Evolutionary conservation across 2,329 filamentous ascomycete species (phyloP).

Genomic region (Exophiala oligosperma): DNA sequence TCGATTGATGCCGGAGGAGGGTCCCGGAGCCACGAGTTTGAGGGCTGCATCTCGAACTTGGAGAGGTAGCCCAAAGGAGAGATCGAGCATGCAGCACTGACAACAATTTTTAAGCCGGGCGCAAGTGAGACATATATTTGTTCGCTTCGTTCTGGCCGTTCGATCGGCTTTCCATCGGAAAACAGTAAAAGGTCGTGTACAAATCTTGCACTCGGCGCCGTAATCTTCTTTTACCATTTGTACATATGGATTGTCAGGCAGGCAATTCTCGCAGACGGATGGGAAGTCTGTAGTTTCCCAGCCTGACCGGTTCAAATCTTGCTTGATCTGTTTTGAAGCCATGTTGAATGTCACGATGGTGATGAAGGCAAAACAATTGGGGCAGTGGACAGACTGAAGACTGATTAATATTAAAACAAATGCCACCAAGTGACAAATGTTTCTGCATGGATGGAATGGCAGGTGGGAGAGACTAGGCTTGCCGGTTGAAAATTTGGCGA

Average conservation of each 20-base stretch:
- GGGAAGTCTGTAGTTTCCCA: conserved; percentile 74
- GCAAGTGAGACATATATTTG: conserved; percentile 94
- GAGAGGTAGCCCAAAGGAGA: conserved; percentile 93
- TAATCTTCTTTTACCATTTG: conserved; percentile 99
- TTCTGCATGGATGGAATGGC: not conserved
- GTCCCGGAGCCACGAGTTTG: conserved; percentile 95
- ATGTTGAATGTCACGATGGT: conserved; percentile 22
- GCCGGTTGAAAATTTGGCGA: conserved; percentile 3
- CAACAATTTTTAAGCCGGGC: conserved; percentile 98
- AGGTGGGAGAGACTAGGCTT: not conserved
- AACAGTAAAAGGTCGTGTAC: conserved; percentile 91
- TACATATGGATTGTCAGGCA: conserved; percentile 95
- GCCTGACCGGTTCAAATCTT: conserved; percentile 90
- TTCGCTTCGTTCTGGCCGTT: conserved; percentile 86
- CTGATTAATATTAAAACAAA: conserved; percentile 1
- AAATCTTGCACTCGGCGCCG: conserved; percentile 82
- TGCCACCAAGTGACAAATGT: too few species aligned
- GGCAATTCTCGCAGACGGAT: conserved; percentile 73
- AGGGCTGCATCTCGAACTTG: conserved; percentile 92
- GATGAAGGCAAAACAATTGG: not conserved
- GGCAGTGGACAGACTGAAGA: not conserved
- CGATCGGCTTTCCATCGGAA: conserved; percentile 95
- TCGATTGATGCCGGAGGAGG: conserved; percentile 87
- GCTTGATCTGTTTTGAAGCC: conserved; percentile 92
- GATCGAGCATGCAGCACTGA: conserved; percentile 97